These are phyloP conservation scores for Daldinia bambusicola DNA, from an alignment of 495 filamentous ascomycete genomes.

Conservation along the genomic window DNA sequence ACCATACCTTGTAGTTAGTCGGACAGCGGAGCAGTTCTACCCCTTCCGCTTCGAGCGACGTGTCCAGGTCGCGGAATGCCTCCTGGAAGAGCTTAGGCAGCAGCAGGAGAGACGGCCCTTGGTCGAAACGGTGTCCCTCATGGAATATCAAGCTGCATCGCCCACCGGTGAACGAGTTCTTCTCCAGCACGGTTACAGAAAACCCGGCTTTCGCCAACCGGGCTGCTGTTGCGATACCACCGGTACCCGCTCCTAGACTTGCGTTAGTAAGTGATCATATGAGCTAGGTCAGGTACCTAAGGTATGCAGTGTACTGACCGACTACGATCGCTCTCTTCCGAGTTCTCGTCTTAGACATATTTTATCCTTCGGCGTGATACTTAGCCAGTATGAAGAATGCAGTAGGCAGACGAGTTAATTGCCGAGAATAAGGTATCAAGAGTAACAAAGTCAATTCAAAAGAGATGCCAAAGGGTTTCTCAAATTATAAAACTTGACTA, in stretches of 20 bases:
- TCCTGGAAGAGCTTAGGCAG: slow-evolving; percentile 73
- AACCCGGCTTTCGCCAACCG: slow-evolving; percentile 73
- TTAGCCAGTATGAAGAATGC: not conserved
- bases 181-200: slow-evolving; percentile 72
- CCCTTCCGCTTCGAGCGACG: slow-evolving; percentile 66
- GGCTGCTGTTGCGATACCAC: slow-evolving; percentile 72
- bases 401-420: not conserved
- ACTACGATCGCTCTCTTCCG: slow-evolving; percentile 59
- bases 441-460: not conserved
- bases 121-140: slow-evolving; percentile 72
- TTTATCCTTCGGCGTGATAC: not conserved
- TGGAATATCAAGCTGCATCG: slow-evolving; percentile 68
- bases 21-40: slow-evolving; percentile 72
- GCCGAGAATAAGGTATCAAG: not conserved
- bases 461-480: not conserved
- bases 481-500: not conserved
- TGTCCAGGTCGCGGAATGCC: slow-evolving; percentile 71
- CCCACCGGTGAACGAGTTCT: slow-evolving; percentile 73
- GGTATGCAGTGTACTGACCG: slow-evolving; percentile 47
- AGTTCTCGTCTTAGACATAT: slow-evolving; percentile 22
- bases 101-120: slow-evolving; percentile 74
- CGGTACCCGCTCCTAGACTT: slow-evolving; percentile 69
- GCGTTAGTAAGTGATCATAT: slow-evolving; percentile 17
- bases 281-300: not conserved
- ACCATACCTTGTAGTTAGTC: slow-evolving; percentile 76